Conservation (phyloP, 2,329 filamentous ascomycete species). For the Biscogniauxia sp. region DNA sequence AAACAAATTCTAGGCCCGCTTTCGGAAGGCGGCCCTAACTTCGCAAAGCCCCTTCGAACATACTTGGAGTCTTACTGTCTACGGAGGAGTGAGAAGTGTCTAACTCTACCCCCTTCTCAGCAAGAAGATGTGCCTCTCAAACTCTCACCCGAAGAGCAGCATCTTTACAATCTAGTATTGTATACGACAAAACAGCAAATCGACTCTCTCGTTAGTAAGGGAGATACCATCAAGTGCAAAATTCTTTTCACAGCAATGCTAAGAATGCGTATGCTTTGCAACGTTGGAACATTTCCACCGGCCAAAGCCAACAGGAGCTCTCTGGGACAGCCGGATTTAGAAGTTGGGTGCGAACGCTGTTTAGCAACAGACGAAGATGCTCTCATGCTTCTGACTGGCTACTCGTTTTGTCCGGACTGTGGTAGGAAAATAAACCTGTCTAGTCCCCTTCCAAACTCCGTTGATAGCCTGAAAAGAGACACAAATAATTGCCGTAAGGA, state of each 20-base stretch:
- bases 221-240: constrained; percentile 1
- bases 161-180: not conserved
- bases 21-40: not conserved
- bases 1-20: constrained; percentile 16
- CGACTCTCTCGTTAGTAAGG: constrained; percentile 1
- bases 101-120: not conserved
- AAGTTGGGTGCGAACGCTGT: constrained; percentile 5
- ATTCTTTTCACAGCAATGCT: constrained; percentile 5
- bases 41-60: constrained; percentile 6
- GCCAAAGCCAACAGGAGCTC: not conserved
- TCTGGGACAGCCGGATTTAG: no score
- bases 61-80: constrained; percentile 11
- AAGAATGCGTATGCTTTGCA: constrained; percentile 8
- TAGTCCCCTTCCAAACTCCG: not conserved
- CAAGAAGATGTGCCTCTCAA: not conserved
- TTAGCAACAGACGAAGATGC: not conserved
- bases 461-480: no score
- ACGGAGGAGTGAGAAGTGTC: constrained; percentile 6
- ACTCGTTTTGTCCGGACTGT: constrained; percentile 2
- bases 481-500: no score
- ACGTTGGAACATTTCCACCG: constrained; percentile 3
- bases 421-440: constrained; percentile 1
- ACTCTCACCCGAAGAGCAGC: constrained; percentile 2
- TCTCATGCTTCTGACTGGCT: not conserved
- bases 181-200: not conserved